Evolutionary conservation across 129 eudicot species (phyloP), one percentile per base, ranked within the genome.

Genomic region (Sambucus nigra): DNA sequence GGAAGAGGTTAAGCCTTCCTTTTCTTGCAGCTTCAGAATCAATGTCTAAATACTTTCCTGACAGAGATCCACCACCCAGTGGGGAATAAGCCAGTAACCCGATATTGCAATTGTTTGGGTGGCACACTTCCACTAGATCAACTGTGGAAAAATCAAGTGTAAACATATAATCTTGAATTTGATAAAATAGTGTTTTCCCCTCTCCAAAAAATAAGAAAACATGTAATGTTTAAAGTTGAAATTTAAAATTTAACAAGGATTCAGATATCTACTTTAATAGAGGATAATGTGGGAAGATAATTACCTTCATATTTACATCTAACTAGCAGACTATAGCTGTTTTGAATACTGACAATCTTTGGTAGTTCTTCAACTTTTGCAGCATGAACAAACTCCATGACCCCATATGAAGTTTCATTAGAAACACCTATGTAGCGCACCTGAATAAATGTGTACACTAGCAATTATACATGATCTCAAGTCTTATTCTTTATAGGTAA

Each of bases 91-190:
- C 78, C 53, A 91, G 98, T 58, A 91, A 73, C 40, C 98, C 95
- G 12, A 91, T 74, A 66, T 85, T 91, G 73, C 71, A 76, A 66
- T 91, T 85, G 20, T 91, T 79, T 22, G 98, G 98, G 27, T 91
- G 98, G 69, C 95, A 91, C 51, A 91, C 98, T 79, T 89, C 97
- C 63, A 84, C 88, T 11, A 89, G 97, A 72, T 89, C 97, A 79
- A 62, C 97, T 89, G 72, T 73, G 74, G 63, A 47, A 41, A 42
- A 59, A 22, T 29, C 15, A 44, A 59, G 31, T 6, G 58, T 2
- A 64, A 40, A 32, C 45, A 29, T 26, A 51, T 64, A 46, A 21
- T 11, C n/a, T 26, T 50, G 32, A 50, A 7, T 16, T 50, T 35
- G n/a, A n/a, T 18, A 35, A 1, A 35, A 55, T 9, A 27, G 8